phyloP scores from a whole-genome alignment of 192 early-diverging fungal species.

The Coemansia sp. region DNA sequence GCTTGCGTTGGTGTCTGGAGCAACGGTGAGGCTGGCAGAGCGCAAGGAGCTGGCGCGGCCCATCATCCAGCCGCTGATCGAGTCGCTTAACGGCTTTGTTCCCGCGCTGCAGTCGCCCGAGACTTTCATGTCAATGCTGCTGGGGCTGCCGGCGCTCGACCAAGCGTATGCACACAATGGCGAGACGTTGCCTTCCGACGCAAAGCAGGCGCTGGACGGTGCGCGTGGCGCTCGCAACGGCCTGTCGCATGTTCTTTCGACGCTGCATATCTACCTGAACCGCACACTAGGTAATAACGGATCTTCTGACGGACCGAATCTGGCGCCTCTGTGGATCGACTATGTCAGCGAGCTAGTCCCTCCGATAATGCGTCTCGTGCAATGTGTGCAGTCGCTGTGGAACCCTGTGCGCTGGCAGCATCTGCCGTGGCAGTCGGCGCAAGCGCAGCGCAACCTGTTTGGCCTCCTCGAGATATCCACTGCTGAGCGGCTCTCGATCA shows the following conservation, averaged over 20 bases:
- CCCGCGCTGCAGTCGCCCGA: slow-evolving; percentile 32
- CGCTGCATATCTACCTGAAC: slow-evolving; percentile 32
- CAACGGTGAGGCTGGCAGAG: slow-evolving; percentile 20
- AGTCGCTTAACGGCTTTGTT: slow-evolving; percentile 16
- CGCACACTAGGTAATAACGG: slow-evolving; percentile 22
- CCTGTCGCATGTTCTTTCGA: slow-evolving; percentile 20
- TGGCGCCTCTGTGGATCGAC: slow-evolving; percentile 45
- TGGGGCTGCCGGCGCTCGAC: slow-evolving; percentile 36
- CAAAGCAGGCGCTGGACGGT: slow-evolving; percentile 2
- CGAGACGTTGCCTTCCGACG: not conserved
- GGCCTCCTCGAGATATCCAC: slow-evolving; percentile 32
- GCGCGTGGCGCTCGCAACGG: slow-evolving; percentile 16
- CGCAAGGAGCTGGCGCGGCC: slow-evolving; percentile 40
- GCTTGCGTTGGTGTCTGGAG: slow-evolving; percentile 37
- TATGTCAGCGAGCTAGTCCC: slow-evolving; percentile 20
- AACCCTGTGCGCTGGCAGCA: slow-evolving; percentile 26
- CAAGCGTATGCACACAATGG: slow-evolving; percentile 6
- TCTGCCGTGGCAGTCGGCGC: slow-evolving; percentile 31
- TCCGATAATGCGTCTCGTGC: slow-evolving; percentile 24
- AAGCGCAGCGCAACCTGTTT: slow-evolving; percentile 24
- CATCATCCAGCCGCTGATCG: slow-evolving; percentile 35
- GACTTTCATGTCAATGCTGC: slow-evolving; percentile 18
- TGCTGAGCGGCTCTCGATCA: slow-evolving; percentile 20
- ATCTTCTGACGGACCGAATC: not conserved
- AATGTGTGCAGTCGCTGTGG: slow-evolving; percentile 44